Evolutionary conservation across 306 rosid genomes (phyloP).

Genomic region (Mucuna pruriens): DNA sequence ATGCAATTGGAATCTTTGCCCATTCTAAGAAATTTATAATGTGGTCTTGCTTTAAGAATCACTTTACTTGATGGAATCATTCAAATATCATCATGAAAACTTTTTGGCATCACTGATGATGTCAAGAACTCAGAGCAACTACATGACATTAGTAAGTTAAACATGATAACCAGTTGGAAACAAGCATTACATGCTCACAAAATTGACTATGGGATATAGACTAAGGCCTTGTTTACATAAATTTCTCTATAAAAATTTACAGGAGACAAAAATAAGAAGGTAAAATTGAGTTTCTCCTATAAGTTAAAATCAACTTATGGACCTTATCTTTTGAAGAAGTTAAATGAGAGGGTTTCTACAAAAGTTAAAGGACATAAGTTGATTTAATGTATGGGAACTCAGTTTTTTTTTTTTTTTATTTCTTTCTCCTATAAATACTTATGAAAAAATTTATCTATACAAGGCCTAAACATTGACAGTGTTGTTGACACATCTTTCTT

Average conservation of each 20-base stretch:
- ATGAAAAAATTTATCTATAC: too few species aligned
- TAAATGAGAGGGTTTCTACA: too few species aligned
- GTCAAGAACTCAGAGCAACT: constrained; percentile 9
- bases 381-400: too few species aligned
- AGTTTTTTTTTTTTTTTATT: too few species aligned
- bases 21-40: constrained; percentile 27
- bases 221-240: too few species aligned
- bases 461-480: neutral
- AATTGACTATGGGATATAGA: constrained; percentile 1
- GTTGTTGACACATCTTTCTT: neutral
- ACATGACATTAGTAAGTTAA: constrained; percentile 1
- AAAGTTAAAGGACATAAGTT: too few species aligned
- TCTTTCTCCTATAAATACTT: too few species aligned
- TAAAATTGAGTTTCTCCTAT: too few species aligned
- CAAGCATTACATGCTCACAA: constrained; percentile 15
- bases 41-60: constrained; percentile 37
- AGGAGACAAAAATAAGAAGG: too few species aligned
- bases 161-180: constrained; percentile 25
- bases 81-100: constrained; percentile 26
- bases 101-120: constrained; percentile 31
- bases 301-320: too few species aligned
- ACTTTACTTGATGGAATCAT: constrained; percentile 35
- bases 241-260: too few species aligned
- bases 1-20: constrained; percentile 36
- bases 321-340: too few species aligned